phyloP scores from a whole-genome alignment of 805 yeast species.

The Ogataea trehaloabstinens region DNA sequence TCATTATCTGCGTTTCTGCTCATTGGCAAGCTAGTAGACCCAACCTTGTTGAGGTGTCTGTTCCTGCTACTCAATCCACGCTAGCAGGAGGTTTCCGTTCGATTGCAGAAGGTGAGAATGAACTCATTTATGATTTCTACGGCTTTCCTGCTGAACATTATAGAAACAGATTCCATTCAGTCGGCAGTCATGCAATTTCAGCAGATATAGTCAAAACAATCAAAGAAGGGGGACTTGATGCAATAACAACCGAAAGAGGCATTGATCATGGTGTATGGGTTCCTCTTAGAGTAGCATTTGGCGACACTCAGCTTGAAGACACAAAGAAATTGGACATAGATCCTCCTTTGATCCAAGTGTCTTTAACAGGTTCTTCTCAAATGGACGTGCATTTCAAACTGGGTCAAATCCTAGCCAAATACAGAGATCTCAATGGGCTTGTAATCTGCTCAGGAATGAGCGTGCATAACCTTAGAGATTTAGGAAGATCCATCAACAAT shows the following conservation, averaged over 20 bases:
- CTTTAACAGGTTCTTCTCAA: slow-evolving; percentile 41
- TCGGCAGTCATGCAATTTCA: slow-evolving; percentile 43
- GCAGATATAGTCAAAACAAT: slow-evolving; percentile 42
- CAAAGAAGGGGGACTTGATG: slow-evolving; percentile 39
- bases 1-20: slow-evolving; percentile 65
- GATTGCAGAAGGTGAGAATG: slow-evolving; percentile 39
- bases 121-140: slow-evolving; percentile 69
- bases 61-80: slow-evolving; percentile 31
- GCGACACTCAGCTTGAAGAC: slow-evolving; percentile 34
- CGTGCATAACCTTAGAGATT: slow-evolving; percentile 69
- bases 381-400: slow-evolving; percentile 47
- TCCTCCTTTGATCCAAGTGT: slow-evolving; percentile 50
- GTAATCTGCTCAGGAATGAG: slow-evolving; percentile 75
- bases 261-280: slow-evolving; percentile 86
- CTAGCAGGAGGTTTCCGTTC: slow-evolving; percentile 13
- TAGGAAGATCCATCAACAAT: slow-evolving; percentile 32
- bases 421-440: slow-evolving; percentile 51
- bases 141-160: slow-evolving; percentile 71
- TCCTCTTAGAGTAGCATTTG: slow-evolving; percentile 70
- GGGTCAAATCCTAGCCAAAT: slow-evolving; percentile 53
- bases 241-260: slow-evolving; percentile 54
- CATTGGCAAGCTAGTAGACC: slow-evolving; percentile 63
- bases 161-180: slow-evolving; percentile 56
- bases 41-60: slow-evolving; percentile 46
- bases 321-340: slow-evolving; percentile 43